These are phyloP conservation scores for Actinomortierella wolfii DNA, from an alignment of 371 early-diverging fungal species.

Conservation along the genomic window DNA sequence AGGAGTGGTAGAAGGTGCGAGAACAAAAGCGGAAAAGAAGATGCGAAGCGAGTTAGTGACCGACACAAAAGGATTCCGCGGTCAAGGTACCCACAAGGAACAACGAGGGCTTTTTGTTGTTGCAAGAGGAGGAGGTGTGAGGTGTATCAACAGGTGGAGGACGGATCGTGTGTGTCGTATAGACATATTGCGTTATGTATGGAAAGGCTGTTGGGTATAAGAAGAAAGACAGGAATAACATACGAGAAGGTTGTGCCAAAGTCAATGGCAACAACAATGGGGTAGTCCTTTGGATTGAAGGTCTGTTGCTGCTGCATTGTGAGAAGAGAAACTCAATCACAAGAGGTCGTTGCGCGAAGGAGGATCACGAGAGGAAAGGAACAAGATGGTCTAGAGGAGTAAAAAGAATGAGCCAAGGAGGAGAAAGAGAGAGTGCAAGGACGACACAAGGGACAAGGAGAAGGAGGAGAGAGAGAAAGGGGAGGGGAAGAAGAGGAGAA, in stretches of 20 bases:
- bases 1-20: neutral
- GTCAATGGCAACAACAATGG: conserved; percentile 51
- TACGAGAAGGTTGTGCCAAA: conserved; percentile 63
- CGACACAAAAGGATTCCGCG: no score
- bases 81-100: neutral
- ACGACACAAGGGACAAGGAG: neutral
- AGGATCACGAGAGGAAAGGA: no score
- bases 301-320: conserved; percentile 33
- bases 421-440: neutral
- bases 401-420: no score
- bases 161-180: no score
- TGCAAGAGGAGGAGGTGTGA: neutral
- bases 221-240: neutral
- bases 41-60: neutral
- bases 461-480: neutral
- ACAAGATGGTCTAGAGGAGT: no score
- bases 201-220: neutral
- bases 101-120: neutral
- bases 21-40: neutral
- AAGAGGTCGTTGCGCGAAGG: no score
- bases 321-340: neutral
- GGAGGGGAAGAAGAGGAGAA: neutral
- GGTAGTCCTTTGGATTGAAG: conserved; percentile 42
- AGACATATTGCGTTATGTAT: no score
- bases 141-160: no score